A percentile compares a stretch with the other conserved stretches of the same genome.
phyloP scores from a whole-genome alignment of 768 basidiomycete genomes.

The Phanerodontia chrysosporium region DNA sequence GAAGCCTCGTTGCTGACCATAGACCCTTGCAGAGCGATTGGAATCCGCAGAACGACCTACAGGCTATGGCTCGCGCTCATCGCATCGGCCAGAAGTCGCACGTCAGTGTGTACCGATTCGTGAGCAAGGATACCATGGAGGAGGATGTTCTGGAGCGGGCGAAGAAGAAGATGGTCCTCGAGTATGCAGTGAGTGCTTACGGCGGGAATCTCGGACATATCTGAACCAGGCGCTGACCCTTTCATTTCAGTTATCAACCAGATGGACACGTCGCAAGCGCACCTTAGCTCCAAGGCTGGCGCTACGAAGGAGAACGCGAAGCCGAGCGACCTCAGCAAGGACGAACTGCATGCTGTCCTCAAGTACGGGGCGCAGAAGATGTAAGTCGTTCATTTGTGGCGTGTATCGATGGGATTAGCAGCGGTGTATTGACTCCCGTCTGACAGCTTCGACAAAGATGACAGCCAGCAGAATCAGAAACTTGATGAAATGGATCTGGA shows the following conservation, averaged over 20 bases:
- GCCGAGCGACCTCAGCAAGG: conserved; percentile 86
- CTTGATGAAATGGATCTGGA: conserved; percentile 99
- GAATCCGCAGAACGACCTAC: conserved; percentile 98
- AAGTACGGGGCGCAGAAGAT: conserved; percentile 99
- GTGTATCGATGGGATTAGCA: conserved; percentile 4
- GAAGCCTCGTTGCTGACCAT: conserved; percentile 21
- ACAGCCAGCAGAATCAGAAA: conserved; percentile 87
- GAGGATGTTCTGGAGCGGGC: conserved; percentile 97
- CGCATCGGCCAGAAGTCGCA: conserved; percentile 98
- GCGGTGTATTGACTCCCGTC: conserved; percentile 14
- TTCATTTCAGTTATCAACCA: conserved; percentile 86
- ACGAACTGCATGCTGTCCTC: conserved; percentile 93
- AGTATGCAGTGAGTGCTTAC: conserved; percentile 83
- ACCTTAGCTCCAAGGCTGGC: conserved; percentile 77
- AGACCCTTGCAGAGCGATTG: conserved; percentile 72
- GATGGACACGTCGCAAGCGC: conserved; percentile 98
- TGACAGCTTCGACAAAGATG: conserved; percentile 93
- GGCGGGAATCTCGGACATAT: background rate
- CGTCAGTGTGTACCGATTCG: conserved; percentile 97
- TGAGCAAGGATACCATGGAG: conserved; percentile 99
- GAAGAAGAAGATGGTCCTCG: conserved; percentile 99
- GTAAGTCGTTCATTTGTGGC: conserved; percentile 42
- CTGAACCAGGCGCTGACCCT: conserved; percentile 4
- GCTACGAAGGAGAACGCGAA: conserved; percentile 59
- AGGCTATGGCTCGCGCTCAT: conserved; percentile 99